A percentile compares a stretch with the other conserved stretches of the same genome.
phyloP scores from a whole-genome alignment of 495 filamentous ascomycete genomes.

The Hypoxylon trugodes region DNA sequence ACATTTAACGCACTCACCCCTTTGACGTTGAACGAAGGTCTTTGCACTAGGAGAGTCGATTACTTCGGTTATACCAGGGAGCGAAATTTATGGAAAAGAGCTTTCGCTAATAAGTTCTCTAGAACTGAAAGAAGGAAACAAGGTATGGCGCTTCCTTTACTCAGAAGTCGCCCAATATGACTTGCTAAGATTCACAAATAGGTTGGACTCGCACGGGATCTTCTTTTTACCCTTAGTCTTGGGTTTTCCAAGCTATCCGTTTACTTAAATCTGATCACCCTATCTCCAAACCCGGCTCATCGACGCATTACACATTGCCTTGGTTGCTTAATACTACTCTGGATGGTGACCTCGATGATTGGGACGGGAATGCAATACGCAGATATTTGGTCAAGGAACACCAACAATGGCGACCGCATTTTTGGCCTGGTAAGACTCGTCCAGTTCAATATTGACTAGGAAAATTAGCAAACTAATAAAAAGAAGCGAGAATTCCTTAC shows the following conservation, averaged over 20 bases:
- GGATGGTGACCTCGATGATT: conserved; percentile 45
- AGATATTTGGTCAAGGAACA: not conserved
- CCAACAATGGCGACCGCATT: not conserved
- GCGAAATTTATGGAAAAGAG: conserved; percentile 18
- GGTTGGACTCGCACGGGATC: conserved; percentile 19
- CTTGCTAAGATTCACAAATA: conserved; percentile 13
- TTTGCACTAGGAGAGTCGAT: conserved; percentile 19
- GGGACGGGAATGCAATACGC: conserved; percentile 49
- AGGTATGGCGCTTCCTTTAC: not conserved
- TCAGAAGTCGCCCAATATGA: not conserved
- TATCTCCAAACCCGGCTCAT: conserved; percentile 15
- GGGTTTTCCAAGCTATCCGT: conserved; percentile 27
- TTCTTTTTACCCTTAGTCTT: conserved; percentile 25
- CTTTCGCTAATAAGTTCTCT: not conserved
- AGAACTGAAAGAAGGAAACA: conserved; percentile 8
- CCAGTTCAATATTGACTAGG: not conserved
- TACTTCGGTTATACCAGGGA: conserved; percentile 9
- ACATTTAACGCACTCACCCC: not conserved
- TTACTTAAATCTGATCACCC: conserved; percentile 5
- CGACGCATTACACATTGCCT: not conserved
- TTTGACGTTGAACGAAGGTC: not conserved
- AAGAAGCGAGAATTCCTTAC: not conserved
- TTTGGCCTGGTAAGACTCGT: not conserved
- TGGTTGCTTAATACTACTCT: conserved; percentile 4
- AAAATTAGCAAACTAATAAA: not conserved